A percentile compares a stretch with the other conserved stretches of the same genome.
Evolutionary conservation across 441 rosid species (phyloP).

Genomic region (Populus tomentosa): DNA sequence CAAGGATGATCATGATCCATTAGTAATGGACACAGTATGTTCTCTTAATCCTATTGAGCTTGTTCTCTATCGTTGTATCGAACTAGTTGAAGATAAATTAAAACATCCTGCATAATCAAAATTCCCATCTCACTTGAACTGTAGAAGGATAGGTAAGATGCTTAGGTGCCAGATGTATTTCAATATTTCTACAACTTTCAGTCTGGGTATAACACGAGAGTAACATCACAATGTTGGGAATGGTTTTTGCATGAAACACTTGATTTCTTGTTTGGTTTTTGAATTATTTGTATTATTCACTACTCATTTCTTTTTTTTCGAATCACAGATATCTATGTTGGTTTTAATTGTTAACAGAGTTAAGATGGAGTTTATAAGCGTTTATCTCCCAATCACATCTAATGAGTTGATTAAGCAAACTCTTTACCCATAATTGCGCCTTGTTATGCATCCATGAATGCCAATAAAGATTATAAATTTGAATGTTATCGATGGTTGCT

Average conservation of each 20-base stretch:
- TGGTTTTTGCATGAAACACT: not conserved
- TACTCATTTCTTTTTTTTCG: not conserved
- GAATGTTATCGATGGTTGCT: too few relatives aligned
- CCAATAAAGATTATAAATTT: too few relatives aligned
- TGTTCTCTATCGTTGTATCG: conserved; percentile 81
- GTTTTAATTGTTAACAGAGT: too few relatives aligned
- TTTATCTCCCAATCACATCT: too few relatives aligned
- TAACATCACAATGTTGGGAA: not conserved
- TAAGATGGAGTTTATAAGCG: too few relatives aligned
- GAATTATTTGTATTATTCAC: not conserved
- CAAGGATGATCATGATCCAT: conserved; percentile 35
- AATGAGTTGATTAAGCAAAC: too few relatives aligned
- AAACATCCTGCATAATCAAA: conserved; percentile 16
- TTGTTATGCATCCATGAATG: too few relatives aligned
- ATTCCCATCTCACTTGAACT: not conserved
- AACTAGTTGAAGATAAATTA: conserved; percentile 73
- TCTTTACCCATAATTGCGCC: too few relatives aligned
- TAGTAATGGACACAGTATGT: conserved; percentile 29
- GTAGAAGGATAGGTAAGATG: not conserved
- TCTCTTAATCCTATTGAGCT: conserved; percentile 61
- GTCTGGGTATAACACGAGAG: not conserved
- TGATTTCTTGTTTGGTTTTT: not conserved
- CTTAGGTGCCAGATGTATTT: not conserved
- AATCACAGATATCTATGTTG: not conserved
- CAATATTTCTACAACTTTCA: not conserved